phyloP scores from a whole-genome alignment of 257 asterid genomes.

The Coffea canephora region DNA sequence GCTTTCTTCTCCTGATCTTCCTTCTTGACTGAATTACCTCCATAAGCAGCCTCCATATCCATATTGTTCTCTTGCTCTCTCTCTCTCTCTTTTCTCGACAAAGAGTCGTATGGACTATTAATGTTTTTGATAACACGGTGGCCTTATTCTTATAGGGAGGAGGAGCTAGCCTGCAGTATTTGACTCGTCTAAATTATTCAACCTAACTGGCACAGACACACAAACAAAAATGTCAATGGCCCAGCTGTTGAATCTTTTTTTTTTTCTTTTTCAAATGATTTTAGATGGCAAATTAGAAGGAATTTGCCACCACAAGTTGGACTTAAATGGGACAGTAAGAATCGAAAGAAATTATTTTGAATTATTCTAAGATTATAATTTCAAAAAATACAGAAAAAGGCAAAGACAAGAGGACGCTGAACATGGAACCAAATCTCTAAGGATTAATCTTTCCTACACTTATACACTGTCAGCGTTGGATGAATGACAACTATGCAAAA shows the following conservation, averaged over 20 bases:
- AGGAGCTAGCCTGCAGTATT: conserved; percentile 41
- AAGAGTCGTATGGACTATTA: conserved; percentile 7
- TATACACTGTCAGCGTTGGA: no score
- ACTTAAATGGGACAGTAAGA: not conserved
- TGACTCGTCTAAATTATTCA: conserved; percentile 62
- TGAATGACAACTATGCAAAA: no score
- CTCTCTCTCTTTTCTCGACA: conserved; percentile 21
- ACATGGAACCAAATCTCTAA: not conserved
- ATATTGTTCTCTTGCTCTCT: conserved; percentile 7
- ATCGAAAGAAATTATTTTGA: not conserved
- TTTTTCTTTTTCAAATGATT: not conserved
- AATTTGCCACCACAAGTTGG: not conserved
- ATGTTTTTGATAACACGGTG: conserved; percentile 25
- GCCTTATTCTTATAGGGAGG: conserved; percentile 45
- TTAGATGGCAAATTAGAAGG: not conserved
- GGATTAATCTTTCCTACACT: no score
- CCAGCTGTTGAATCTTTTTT: conserved; percentile 33
- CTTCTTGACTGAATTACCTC: conserved; percentile 12
- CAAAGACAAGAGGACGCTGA: not conserved
- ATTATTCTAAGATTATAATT: not conserved
- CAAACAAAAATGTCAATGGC: conserved; percentile 67
- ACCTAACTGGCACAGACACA: conserved; percentile 35
- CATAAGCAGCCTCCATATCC: conserved; percentile 46
- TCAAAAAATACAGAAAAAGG: no score
- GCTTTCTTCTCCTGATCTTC: conserved; percentile 36